Evolutionary conservation across 1,139 yeast genomes (phyloP), one percentile per base, ranked within the genome.

Genomic region (Meyerozyma guilliermondii): DNA sequence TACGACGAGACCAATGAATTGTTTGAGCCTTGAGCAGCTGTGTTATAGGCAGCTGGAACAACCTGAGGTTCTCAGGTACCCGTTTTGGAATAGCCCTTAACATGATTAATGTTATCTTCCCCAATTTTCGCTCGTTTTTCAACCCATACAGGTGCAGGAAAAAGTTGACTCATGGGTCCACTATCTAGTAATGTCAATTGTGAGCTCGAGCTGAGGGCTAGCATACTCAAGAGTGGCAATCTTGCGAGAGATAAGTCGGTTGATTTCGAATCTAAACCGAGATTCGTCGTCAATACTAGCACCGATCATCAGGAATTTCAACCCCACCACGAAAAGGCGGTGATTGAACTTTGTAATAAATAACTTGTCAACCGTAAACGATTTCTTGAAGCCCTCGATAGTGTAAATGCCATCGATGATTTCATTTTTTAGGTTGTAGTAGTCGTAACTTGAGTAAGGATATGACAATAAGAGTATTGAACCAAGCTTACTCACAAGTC

Each of bases 221-320:
- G 54, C 46, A 41, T 48, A 45, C 24, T 54, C 60, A 43, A 50
- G 33, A 37, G 52, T 65, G 50, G 48, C 51, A 13, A 66, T 50
- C 35, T 60, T 63, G 14, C 52, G 59, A 39, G 62, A 63, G 5
- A 83, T 60, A 27, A 81, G 66, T 31, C 78, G 68, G 42, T 70
- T 68, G 2, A 80, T 65, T 42, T 83, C 82, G 49, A 74, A 71
- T 42, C 85, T 59, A 37, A 84, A 55, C 28, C 70, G 62, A 1
- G 79, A 63, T 54, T 84, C 92, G 44, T 83, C 88, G 46, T 83
- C 87, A 44, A 76, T 76, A 6, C 84, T 77, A 1, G 82, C 85
- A n/a, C 91, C 91, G 38, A 66, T 62, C 84, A 84, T 80, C 26
- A 58, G 59, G 7, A 84, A 51, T 43, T 67, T 71, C 31, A 83